Evolutionary conservation across 2,329 filamentous ascomycete genomes (phyloP).

Genomic region (Nigrograna mackinnonii): DNA sequence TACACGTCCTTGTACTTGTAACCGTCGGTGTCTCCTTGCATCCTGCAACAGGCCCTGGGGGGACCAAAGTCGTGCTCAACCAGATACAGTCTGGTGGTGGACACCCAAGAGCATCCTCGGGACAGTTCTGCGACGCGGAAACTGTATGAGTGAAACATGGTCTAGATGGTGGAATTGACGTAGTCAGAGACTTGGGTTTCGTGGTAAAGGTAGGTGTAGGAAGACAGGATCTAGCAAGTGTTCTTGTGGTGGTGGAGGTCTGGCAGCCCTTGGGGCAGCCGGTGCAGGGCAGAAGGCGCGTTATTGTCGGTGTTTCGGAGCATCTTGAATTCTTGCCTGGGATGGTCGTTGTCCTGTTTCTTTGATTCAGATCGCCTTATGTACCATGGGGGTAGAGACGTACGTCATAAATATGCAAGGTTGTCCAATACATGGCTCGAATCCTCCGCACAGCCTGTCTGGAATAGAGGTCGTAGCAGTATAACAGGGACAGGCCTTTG

Average conservation of each 20-base stretch:
- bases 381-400: not conserved
- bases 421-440: conserved; percentile 11
- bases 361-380: not conserved
- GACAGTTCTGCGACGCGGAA: conserved; percentile 8
- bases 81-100: conserved; percentile 14
- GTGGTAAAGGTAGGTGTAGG: not conserved
- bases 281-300: conserved; percentile 12
- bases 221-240: conserved; percentile 2
- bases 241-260: conserved; percentile 8
- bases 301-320: conserved; percentile 9
- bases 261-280: conserved; percentile 12
- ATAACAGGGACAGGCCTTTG: conserved; percentile 15
- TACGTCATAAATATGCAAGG: conserved; percentile 10
- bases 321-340: conserved; percentile 12
- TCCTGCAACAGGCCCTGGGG: conserved; percentile 9
- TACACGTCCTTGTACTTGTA: conserved; percentile 12
- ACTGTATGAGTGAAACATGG: conserved; percentile 15
- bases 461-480: conserved; percentile 11
- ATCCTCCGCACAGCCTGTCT: conserved; percentile 8
- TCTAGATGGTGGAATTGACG: conserved; percentile 2
- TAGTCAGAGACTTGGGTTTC: not conserved
- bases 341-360: conserved; percentile 14
- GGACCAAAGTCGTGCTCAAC: conserved; percentile 14
- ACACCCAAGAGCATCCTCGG: conserved; percentile 13
- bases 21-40: conserved; percentile 15